Base-by-base conservation (phyloP, 495 filamentous ascomycete genomes). In the Penicillium canariense region DNA sequence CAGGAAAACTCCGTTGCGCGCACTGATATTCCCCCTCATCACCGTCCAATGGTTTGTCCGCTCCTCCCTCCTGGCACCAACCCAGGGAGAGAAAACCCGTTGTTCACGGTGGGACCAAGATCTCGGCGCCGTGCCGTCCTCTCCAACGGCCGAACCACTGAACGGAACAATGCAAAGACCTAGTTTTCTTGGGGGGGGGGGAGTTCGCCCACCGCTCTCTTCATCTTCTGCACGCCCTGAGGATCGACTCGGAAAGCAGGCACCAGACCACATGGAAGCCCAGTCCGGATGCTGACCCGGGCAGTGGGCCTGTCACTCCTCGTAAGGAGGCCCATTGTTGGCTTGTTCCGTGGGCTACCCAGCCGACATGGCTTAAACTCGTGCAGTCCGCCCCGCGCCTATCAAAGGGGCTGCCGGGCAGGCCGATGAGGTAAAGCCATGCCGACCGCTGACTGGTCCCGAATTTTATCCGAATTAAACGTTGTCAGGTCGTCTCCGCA, bases 221-320 rank as follows among this genome's bases (percentile, higher is more conserved):
- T 48, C 40, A 47, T 17, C 45, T 49, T 46, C 48, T 54, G 51
- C 51, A 52, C 47, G 50, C 55, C 50, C 46, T 55, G 63, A 60
- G 55, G 64, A 68, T 66, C 66, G 66, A 56, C 66, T 68, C 66
- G 65, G 65, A 61, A 68, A 46, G 26, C 44, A 55, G 52, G 62
- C 62, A 65, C 65, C 62, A 62, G 63, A 62, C 63, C 66, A 68
- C 66, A 68, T 68, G 66, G 66, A 52, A 61, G 28, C 52, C 48
- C 30, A 56, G 54, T 18, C 61, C 62, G 62, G 62, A 56, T 66
- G 40, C 26, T 58, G 61, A 28, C 53, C 65, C 62, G 63, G 56
- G 47, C 58, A 48, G 63, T 63, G 59, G 54, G 46, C 51, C 52
- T 34, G 31, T 34, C 14, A n/a, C n/a, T 34, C 31, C 31, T 34